Evolutionary conservation across 2,329 filamentous ascomycete species (phyloP), one percentile per base, ranked within the genome.

Genomic region (Pleurostoma richardsiae): DNA sequence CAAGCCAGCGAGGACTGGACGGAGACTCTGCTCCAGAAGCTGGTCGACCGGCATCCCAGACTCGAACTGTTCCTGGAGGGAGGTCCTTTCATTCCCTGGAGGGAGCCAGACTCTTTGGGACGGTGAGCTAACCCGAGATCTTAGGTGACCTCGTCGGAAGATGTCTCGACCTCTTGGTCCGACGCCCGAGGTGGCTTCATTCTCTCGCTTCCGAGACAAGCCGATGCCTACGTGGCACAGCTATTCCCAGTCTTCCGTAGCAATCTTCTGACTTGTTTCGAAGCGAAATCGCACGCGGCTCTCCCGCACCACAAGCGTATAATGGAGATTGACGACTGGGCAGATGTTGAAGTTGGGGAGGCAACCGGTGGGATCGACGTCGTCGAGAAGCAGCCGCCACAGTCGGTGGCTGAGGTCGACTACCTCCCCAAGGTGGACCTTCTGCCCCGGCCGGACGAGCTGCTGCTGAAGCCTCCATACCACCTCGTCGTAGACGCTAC

Each of bases 401-500:
- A 10, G 42, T 29, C 29, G 29, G 28, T 33, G 11, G 5, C 49
- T 36, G 49, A 41, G 5, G 29, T 54, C 19, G 60, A 67, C 10
- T 62, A 65, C 43, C 56, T 79, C 3, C 73, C 76, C 2, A 64
- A 66, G 29, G 55, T 67, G 2, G 63, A 59, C 4, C 62, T 62
- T 0, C 56, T 79, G 8, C 66, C 70, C 4, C 63, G 71, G 2
- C 76, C 75, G 1, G 71, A 76, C 42, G 65, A 74, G n/a, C 60
- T 79, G 7, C 62, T 76, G 10, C 59, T 65, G 6, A 66, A 61
- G 30, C 70, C 74, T 2, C 75, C 75, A 0, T 78, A 78, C 52
- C 65, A 75, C 44, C 59, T 79, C 5, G 62, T 66, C 10, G 59
- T 78, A 4, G 53, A 60, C 26, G 57, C 61, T 7, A 51, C 54